Evolutionary conservation across 2,329 filamentous ascomycete species (phyloP), one percentile per base, ranked within the genome.

Genomic region (Raffaelea ambrosiae): DNA sequence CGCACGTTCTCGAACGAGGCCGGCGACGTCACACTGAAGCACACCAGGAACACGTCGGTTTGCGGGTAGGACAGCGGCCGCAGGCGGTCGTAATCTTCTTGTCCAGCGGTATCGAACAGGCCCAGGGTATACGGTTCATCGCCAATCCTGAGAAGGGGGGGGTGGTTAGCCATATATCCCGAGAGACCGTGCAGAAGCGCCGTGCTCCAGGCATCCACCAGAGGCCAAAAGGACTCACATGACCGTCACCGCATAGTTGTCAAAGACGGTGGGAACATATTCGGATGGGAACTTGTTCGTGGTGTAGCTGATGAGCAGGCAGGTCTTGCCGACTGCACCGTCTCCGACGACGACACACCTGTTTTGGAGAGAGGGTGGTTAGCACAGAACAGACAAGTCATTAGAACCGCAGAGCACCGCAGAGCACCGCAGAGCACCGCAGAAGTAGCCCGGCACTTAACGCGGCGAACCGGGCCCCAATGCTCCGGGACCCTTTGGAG

Each of bases 231-330:
- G 26, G 26, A 84, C 89, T 83, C 78, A 96, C 93, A 98, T 98
- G 58, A 98, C 93, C 57, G 93, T 98, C 66, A 98, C 93, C 50
- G 93, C 93, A 79, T 98, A 98, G 73, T 98, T 98, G 70, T 98
- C 93, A 69, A 98, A 98, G 55, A 98, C 93, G 26, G 93, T 98
- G 46, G 93, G 93, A 50, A 98, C 93, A 69, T 98, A 98, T 90
- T 98, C 93, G 61, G 90, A 96, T 33, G 93, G 93, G 69, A 98
- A 98, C 63, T 97, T 97, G 79, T 98, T 98, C 55, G 93, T 98
- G 56, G 93, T 98, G 72, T 98, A 98, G 67, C 88, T 95, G 73
- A 98, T 98, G 65, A 98, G 82, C 56, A 98, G 82, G 72, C 93
- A 98, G 57, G 93, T 98, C 79, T 98, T 98, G 68, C 93, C 93